These are phyloP conservation scores for Aaosphaeria pasadenensis DNA, from an alignment of 2,329 filamentous ascomycete genomes.

Conservation along the genomic window DNA sequence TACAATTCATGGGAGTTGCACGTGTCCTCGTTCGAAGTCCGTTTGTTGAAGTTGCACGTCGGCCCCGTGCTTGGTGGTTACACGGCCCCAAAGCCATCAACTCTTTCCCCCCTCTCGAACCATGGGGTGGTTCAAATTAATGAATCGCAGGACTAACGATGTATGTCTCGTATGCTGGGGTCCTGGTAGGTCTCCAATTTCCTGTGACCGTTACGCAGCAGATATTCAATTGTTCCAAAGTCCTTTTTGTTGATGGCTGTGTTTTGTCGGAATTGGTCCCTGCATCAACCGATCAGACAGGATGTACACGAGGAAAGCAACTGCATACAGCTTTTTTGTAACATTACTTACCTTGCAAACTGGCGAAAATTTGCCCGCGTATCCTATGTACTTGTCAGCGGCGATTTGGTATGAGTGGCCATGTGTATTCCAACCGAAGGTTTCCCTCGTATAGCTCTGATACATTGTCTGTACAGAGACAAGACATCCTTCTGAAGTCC, in stretches of 20 bases:
- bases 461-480: conserved; percentile 78
- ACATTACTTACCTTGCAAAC: conserved; percentile 56
- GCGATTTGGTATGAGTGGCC: not conserved
- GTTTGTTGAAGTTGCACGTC: too few species aligned
- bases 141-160: conserved; percentile 3
- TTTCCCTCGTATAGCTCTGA: conserved; percentile 79
- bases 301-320: not conserved
- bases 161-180: conserved; percentile 74
- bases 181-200: conserved; percentile 82
- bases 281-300: not conserved
- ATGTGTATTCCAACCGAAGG: conserved; percentile 56
- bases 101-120: not conserved
- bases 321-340: not conserved
- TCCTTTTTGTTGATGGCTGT: conserved; percentile 73
- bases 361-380: conserved; percentile 60
- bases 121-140: not conserved
- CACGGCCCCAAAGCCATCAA: not conserved
- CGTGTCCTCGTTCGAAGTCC: too few species aligned
- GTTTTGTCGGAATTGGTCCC: conserved; percentile 67
- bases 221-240: conserved; percentile 80
- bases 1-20: too few species aligned
- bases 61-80: not conserved
- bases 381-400: conserved; percentile 42
- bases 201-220: conserved; percentile 75
- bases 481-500: conserved; percentile 90